phyloP scores from a whole-genome alignment of 345 rosid species.

The Eucalyptus albens region DNA sequence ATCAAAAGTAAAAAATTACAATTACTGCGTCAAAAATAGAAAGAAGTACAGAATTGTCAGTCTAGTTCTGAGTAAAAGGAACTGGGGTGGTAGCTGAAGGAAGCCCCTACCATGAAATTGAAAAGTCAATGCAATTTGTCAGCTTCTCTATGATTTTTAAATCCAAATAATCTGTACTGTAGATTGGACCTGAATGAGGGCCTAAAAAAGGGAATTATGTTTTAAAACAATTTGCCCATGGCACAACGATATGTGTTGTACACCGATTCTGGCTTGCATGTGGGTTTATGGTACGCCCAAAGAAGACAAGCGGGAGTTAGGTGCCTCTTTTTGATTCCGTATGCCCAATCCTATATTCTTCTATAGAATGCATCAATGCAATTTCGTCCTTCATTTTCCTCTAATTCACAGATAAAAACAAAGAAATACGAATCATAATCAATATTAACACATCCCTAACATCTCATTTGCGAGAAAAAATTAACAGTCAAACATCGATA shows the following conservation, averaged over 20 bases:
- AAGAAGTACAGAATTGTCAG: neutral
- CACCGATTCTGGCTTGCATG: neutral
- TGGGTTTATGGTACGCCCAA: neutral
- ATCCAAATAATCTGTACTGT: neutral
- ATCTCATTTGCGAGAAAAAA: neutral
- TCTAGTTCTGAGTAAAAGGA: neutral
- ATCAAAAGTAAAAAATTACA: neutral
- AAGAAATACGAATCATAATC: neutral
- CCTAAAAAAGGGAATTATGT: neutral
- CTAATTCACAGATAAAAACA: neutral
- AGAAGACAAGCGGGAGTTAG: neutral
- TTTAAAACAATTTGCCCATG: neutral
- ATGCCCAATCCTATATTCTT: neutral
- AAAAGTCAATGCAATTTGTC: neutral
- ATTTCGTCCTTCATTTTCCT: neutral
- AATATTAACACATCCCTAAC: neutral
- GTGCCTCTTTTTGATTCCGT: neutral
- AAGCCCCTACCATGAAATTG: neutral
- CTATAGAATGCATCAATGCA: neutral
- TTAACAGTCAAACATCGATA: rapidly evolving
- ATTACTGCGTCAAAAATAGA: neutral
- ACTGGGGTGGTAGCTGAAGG: neutral
- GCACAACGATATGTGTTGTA: neutral
- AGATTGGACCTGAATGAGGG: neutral
- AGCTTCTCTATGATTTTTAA: neutral